phyloP scores from a whole-genome alignment of 352 stramenopile species.

The Phytophthora ohioensis region DNA sequence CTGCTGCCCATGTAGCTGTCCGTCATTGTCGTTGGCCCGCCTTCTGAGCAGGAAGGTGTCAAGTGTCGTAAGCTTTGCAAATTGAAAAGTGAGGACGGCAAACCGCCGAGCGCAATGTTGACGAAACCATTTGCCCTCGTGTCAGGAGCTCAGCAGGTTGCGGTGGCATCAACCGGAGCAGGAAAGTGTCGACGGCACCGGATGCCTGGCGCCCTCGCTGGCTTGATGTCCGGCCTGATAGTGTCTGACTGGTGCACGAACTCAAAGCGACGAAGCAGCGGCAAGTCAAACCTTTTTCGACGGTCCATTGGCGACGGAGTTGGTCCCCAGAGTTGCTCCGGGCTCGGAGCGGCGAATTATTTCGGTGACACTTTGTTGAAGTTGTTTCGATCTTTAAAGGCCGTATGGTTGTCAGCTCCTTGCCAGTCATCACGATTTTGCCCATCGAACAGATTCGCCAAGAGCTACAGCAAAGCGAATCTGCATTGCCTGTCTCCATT shows the following conservation, averaged over 20 bases:
- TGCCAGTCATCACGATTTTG: slow-evolving; percentile 24
- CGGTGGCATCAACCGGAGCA: slow-evolving; percentile 6
- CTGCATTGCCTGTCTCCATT: slow-evolving; percentile 3
- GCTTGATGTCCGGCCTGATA: slow-evolving; percentile 33
- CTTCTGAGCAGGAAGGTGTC: background rate
- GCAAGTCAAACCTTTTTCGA: slow-evolving; percentile 29
- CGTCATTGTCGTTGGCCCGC: slow-evolving; percentile 25
- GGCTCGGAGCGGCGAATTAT: slow-evolving; percentile 1
- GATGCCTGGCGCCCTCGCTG: slow-evolving; percentile 46
- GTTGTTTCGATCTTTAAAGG: slow-evolving; percentile 22
- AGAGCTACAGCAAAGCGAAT: slow-evolving; percentile 5
- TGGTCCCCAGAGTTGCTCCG: slow-evolving; percentile 12
- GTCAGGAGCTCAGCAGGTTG: slow-evolving; percentile 11
- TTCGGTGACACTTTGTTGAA: slow-evolving; percentile 24
- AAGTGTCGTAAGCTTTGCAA: slow-evolving; percentile 14
- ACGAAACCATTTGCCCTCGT: slow-evolving; percentile 13
- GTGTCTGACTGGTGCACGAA: slow-evolving; percentile 7
- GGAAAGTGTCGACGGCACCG: slow-evolving; percentile 24
- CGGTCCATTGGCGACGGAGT: background rate
- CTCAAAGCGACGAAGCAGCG: slow-evolving; percentile 9
- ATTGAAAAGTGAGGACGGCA: slow-evolving; percentile 37
- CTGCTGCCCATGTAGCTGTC: slow-evolving; percentile 45
- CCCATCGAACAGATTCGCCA: background rate
- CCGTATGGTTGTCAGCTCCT: slow-evolving; percentile 1
- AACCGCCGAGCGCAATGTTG: slow-evolving; percentile 19